Evolutionary conservation across 306 rosid species (phyloP).

Genomic region (Elaeagnus macrophylla): DNA sequence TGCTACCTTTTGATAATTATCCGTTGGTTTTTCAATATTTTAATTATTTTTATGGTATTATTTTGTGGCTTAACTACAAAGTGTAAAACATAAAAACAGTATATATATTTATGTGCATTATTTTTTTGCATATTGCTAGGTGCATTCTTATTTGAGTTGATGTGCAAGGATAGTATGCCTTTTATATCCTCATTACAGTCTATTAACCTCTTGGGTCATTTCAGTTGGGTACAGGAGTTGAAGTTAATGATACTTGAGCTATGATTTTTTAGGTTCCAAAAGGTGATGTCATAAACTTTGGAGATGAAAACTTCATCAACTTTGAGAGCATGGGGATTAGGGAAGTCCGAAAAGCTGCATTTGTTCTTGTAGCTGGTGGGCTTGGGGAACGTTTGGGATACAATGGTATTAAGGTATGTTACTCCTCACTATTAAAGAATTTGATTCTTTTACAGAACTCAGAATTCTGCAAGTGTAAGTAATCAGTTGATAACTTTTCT

Average conservation of each 20-base stretch:
- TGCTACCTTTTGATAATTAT: too few species aligned
- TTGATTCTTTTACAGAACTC: not conserved
- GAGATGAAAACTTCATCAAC: conserved; percentile 52
- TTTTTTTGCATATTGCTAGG: too few species aligned
- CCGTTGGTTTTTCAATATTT: too few species aligned
- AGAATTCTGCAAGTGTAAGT: not conserved
- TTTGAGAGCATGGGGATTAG: conserved; percentile 74
- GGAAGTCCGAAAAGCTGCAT: conserved; percentile 70
- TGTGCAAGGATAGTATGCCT: not conserved
- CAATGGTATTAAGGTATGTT: conserved; percentile 78
- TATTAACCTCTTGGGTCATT: not conserved
- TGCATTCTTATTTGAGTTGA: not conserved
- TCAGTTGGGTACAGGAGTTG: not conserved
- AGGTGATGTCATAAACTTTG: conserved; percentile 68
- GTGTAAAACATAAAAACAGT: too few species aligned
- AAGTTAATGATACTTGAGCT: conserved; percentile 10
- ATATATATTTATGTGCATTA: too few species aligned
- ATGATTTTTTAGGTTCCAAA: conserved; percentile 68
- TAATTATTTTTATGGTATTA: too few species aligned
- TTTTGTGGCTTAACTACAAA: too few species aligned
- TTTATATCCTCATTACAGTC: not conserved
- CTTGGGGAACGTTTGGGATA: conserved; percentile 98
- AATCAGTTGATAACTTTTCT: too few species aligned
- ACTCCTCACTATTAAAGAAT: not conserved
- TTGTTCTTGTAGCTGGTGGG: conserved; percentile 99